A percentile compares a stretch with the other conserved stretches of the same genome.
phyloP scores from a whole-genome alignment of 371 early-diverging fungal genomes.

The Cokeromyces recurvatus region DNA sequence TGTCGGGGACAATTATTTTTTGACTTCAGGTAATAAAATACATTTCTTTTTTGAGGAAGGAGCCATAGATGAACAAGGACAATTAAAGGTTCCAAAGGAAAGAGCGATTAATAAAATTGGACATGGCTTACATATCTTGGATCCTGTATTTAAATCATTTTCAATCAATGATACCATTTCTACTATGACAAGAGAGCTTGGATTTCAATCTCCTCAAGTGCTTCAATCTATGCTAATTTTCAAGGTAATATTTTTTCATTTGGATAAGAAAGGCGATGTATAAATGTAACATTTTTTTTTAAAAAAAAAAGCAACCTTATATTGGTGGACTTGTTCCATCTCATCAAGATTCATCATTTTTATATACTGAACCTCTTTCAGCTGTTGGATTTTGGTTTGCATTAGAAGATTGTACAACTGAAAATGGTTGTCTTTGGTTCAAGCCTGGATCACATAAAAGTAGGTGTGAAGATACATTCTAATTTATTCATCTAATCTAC shows the following conservation, averaged over 20 bases:
- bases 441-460: slow-evolving; percentile 85
- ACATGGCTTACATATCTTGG: slow-evolving; percentile 80
- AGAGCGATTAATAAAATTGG: slow-evolving; percentile 91
- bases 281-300: background rate
- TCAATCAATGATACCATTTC: slow-evolving; percentile 52
- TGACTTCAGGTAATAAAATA: slow-evolving; percentile 79
- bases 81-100: slow-evolving; percentile 54
- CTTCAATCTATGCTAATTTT: slow-evolving; percentile 93
- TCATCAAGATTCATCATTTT: slow-evolving; percentile 88
- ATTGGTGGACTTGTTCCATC: slow-evolving; percentile 49
- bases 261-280: background rate
- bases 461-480: slow-evolving; percentile 8
- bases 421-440: slow-evolving; percentile 88
- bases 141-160: slow-evolving; percentile 67
- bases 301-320: slow-evolving; percentile 5
- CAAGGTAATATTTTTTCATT: slow-evolving; percentile 59
- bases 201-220: slow-evolving; percentile 67
- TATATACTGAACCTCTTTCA: slow-evolving; percentile 83
- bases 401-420: slow-evolving; percentile 84
- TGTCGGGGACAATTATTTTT: slow-evolving; percentile 86
- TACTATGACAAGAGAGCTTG: slow-evolving; percentile 57
- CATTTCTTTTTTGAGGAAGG: slow-evolving; percentile 87
- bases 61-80: slow-evolving; percentile 66
- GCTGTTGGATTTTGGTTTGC: slow-evolving; percentile 94
- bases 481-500: background rate